These are phyloP conservation scores for Emericellopsis terricola DNA, from an alignment of 495 filamentous ascomycete species.

Conservation along the genomic window DNA sequence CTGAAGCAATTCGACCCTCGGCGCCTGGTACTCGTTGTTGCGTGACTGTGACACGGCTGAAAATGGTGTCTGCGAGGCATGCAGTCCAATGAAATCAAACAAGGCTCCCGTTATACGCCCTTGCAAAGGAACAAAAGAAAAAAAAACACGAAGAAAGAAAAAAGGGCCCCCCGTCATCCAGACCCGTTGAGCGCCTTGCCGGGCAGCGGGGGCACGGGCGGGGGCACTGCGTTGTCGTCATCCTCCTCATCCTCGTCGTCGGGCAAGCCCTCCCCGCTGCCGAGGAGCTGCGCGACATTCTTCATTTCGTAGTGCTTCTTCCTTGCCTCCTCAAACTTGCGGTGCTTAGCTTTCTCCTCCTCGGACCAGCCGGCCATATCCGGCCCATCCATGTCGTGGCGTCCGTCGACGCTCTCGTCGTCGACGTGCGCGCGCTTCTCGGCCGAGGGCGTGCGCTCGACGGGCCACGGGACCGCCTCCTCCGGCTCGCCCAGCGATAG, in stretches of 20 bases:
- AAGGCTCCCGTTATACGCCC: neutral
- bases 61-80: too few species aligned
- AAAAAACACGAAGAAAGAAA: neutral
- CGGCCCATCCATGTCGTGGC: constrained; percentile 36
- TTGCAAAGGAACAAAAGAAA: neutral
- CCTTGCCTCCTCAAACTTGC: constrained; percentile 72
- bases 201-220: constrained; percentile 17
- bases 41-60: too few species aligned
- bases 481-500: constrained; percentile 91
- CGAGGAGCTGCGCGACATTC: constrained; percentile 76
- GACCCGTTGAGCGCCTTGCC: constrained; percentile 9
- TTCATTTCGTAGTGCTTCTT: constrained; percentile 98
- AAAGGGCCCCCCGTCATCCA: constrained; percentile 2
- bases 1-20: too few species aligned
- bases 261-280: constrained; percentile 39
- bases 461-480: constrained; percentile 38
- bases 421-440: constrained; percentile 46
- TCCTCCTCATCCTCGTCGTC: constrained; percentile 29
- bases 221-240: constrained; percentile 11
- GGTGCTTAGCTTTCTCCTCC: constrained; percentile 79
- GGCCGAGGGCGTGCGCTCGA: constrained; percentile 20
- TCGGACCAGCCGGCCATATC: constrained; percentile 42
- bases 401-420: constrained; percentile 27
- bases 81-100: neutral
- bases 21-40: too few species aligned